These are phyloP conservation scores for Pyrrhoderma noxium DNA, from an alignment of 1,284 basidiomycete genomes.

Conservation along the genomic window DNA sequence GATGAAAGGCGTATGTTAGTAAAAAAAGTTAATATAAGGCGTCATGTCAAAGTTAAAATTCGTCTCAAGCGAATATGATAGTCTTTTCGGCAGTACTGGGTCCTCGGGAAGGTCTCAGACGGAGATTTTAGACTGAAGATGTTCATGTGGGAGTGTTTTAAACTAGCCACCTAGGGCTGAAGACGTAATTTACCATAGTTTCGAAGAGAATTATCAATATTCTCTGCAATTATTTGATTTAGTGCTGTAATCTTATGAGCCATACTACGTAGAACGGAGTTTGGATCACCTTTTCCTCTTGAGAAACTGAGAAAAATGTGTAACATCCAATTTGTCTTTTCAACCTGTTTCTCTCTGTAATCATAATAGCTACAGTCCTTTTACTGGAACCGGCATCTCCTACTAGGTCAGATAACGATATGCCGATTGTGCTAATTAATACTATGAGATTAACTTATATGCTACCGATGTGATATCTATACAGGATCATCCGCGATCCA, in stretches of 20 bases:
- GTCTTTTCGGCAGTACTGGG: no score
- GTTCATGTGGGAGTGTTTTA: neutral
- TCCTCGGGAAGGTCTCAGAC: no score
- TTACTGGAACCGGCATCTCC: slow-evolving; percentile 27
- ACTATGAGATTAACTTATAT: no score
- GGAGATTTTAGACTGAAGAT: neutral
- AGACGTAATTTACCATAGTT: neutral
- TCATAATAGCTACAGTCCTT: slow-evolving; percentile 20
- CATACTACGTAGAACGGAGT: slow-evolving; percentile 19
- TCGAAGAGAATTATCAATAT: neutral
- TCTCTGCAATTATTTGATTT: neutral
- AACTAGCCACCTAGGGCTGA: neutral
- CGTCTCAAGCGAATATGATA: no score
- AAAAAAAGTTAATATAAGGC: no score
- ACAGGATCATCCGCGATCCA: no score
- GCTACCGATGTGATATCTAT: no score
- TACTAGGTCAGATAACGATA: slow-evolving; percentile 22
- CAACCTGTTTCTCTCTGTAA: neutral
- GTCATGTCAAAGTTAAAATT: no score
- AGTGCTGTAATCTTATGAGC: slow-evolving; percentile 18
- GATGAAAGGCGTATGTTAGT: no score
- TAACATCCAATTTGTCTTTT: slow-evolving; percentile 9
- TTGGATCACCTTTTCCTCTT: slow-evolving; percentile 16
- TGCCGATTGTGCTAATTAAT: no score
- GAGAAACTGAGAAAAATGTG: slow-evolving; percentile 20